Evolutionary conservation across 108 stramenopile genomes (phyloP).

Genomic region (Schizochytrium sp.): DNA sequence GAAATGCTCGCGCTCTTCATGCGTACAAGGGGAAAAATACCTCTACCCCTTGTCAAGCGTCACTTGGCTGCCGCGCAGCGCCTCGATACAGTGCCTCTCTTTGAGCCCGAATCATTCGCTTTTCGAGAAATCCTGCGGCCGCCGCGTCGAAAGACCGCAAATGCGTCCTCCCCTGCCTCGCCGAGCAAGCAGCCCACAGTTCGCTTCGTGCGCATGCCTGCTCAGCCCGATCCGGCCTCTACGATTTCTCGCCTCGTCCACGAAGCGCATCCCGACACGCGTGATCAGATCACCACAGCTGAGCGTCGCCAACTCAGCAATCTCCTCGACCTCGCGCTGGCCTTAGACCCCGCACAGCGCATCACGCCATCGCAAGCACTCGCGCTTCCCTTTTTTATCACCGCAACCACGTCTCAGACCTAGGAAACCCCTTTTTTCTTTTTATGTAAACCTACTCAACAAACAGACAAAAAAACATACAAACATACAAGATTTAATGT

Average conservation of each 20-base stretch:
- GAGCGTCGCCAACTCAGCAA: background rate
- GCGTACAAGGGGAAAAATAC: constrained; percentile 79
- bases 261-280: background rate
- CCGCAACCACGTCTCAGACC: too few species aligned
- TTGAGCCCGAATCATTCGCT: background rate
- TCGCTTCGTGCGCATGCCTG: background rate
- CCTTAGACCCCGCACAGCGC: background rate
- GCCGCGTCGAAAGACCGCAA: background rate
- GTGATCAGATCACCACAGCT: background rate
- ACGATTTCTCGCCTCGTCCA: background rate
- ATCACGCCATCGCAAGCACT: background rate
- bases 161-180: background rate
- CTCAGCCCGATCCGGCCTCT: background rate
- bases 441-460: too few species aligned
- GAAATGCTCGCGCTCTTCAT: constrained; percentile 85
- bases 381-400: background rate
- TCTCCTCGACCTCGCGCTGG: background rate
- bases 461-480: too few species aligned
- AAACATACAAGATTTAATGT: too few species aligned
- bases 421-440: too few species aligned
- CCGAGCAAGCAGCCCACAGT: background rate
- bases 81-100: background rate
- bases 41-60: constrained; percentile 65
- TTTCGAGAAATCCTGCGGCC: background rate
- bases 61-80: constrained; percentile 30